These are phyloP conservation scores for Claviceps pusilla DNA, from an alignment of 2,329 filamentous ascomycete species.

Conservation along the genomic window DNA sequence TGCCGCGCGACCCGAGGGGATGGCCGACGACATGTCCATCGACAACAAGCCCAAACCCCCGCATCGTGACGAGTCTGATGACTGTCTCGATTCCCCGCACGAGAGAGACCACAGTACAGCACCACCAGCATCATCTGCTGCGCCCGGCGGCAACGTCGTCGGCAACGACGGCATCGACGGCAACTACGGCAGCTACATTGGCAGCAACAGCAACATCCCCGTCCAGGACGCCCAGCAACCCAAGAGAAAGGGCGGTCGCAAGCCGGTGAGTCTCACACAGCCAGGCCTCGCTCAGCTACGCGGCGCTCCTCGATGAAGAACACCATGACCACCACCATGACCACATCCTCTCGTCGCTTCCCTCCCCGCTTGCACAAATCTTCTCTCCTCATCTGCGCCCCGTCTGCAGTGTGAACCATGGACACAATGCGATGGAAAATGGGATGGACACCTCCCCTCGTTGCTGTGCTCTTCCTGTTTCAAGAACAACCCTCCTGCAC, in stretches of 20 bases:
- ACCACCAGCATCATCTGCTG: too few species aligned
- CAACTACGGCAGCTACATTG: background rate
- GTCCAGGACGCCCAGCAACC: slow-evolving; percentile 48
- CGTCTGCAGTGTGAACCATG: background rate
- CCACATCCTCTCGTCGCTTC: background rate
- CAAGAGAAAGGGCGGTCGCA: slow-evolving; percentile 94
- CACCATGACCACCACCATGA: background rate
- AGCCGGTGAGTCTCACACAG: slow-evolving; percentile 58
- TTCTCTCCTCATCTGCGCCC: background rate
- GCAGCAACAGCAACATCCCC: slow-evolving; percentile 13
- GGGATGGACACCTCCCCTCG: too few species aligned
- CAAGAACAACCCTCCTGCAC: background rate
- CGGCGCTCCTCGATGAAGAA: too few species aligned
- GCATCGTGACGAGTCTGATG: slow-evolving; percentile 42
- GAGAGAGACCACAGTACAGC: slow-evolving; percentile 33
- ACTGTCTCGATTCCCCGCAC: slow-evolving; percentile 45
- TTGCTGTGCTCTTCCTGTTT: too few species aligned
- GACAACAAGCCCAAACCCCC: slow-evolving; percentile 28
- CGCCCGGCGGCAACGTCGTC: background rate
- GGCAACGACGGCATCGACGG: too few species aligned
- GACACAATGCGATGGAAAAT: too few species aligned
- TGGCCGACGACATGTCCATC: slow-evolving; percentile 55
- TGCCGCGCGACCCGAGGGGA: slow-evolving; percentile 28
- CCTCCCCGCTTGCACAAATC: background rate
- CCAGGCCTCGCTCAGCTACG: background rate